Percentiles rank a stretch among this genome's conserved stretches.
phyloP scores from a whole-genome alignment of 2,329 filamentous ascomycete genomes.

The Calonectria hongkongensis region DNA sequence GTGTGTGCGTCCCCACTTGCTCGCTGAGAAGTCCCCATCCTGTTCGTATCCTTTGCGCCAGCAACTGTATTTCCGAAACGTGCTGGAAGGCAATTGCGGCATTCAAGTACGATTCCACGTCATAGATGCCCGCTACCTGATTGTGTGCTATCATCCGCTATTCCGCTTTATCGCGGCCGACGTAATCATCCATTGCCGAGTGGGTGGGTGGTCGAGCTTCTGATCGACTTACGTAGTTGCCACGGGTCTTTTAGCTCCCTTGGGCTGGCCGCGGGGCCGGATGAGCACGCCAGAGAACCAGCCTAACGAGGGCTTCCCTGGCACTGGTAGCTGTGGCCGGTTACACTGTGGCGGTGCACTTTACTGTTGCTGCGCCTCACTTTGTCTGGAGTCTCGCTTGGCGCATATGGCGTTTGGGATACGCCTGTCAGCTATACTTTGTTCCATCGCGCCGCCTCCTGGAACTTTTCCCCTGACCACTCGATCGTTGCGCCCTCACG shows the following conservation, averaged over 20 bases:
- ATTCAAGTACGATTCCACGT: slow-evolving; percentile 24
- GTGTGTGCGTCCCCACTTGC: slow-evolving; percentile 42
- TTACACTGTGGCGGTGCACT: slow-evolving; percentile 51
- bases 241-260: slow-evolving; percentile 47
- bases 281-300: slow-evolving; percentile 20
- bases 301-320: slow-evolving; percentile 17
- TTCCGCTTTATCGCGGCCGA: slow-evolving; percentile 14
- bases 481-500: slow-evolving; percentile 34
- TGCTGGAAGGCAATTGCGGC: slow-evolving; percentile 25
- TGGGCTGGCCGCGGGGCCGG: slow-evolving; percentile 19
- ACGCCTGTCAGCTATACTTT: slow-evolving; percentile 48
- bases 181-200: slow-evolving; percentile 29
- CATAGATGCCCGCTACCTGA: slow-evolving; percentile 27
- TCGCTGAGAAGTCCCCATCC: not conserved
- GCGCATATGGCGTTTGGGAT: slow-evolving; percentile 41
- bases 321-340: slow-evolving; percentile 7
- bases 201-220: slow-evolving; percentile 45
- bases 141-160: slow-evolving; percentile 33
- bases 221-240: slow-evolving; percentile 35
- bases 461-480: slow-evolving; percentile 22
- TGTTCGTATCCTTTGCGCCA: slow-evolving; percentile 25
- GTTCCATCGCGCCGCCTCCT: slow-evolving; percentile 31
- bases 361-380: slow-evolving; percentile 49
- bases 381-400: slow-evolving; percentile 37
- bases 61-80: slow-evolving; percentile 8